Evolutionary conservation across 495 filamentous ascomycete genomes (phyloP).

Genomic region (Saxophila tyrrhenica): DNA sequence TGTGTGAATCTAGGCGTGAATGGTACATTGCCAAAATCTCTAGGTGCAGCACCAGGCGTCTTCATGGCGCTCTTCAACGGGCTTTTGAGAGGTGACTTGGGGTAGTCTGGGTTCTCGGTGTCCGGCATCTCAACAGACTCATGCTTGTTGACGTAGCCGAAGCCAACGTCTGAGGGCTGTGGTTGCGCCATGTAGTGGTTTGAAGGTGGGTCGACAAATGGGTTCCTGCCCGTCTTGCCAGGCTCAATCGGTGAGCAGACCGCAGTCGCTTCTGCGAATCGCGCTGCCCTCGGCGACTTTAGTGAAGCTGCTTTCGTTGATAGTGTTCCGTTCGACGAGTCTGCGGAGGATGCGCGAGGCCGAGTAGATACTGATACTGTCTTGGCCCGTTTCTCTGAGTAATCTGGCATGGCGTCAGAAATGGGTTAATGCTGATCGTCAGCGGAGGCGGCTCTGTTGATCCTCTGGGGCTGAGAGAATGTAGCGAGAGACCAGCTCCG

Average conservation of each 20-base stretch:
- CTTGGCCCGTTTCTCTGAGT: slow-evolving; percentile 23
- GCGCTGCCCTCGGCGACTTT: slow-evolving; percentile 67
- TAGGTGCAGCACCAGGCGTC: slow-evolving; percentile 64
- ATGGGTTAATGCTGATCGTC: background rate
- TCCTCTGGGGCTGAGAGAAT: background rate
- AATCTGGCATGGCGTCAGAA: slow-evolving; percentile 26
- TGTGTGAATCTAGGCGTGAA: slow-evolving; percentile 82
- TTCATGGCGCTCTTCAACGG: slow-evolving; percentile 73
- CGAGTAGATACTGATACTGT: slow-evolving; percentile 20
- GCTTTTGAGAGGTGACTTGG: slow-evolving; percentile 46
- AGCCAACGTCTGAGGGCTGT: slow-evolving; percentile 75
- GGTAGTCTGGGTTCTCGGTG: slow-evolving; percentile 31
- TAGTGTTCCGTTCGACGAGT: slow-evolving; percentile 16
- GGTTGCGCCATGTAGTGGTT: slow-evolving; percentile 49
- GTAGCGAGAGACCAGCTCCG: slow-evolving; percentile 18
- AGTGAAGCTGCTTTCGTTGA: slow-evolving; percentile 38
- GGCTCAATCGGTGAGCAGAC: slow-evolving; percentile 73
- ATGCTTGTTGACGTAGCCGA: slow-evolving; percentile 70
- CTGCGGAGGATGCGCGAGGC: slow-evolving; percentile 22
- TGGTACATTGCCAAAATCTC: slow-evolving; percentile 46
- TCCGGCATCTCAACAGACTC: slow-evolving; percentile 38
- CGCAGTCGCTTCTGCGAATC: slow-evolving; percentile 82
- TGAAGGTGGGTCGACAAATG: slow-evolving; percentile 55
- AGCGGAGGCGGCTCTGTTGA: background rate
- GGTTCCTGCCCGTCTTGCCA: slow-evolving; percentile 37